A percentile compares a stretch with the other conserved stretches of the same genome.
These are phyloP conservation scores for Bothriochloa decipiens DNA, from an alignment of 176 grass and related monocot species.

Conservation along the genomic window DNA sequence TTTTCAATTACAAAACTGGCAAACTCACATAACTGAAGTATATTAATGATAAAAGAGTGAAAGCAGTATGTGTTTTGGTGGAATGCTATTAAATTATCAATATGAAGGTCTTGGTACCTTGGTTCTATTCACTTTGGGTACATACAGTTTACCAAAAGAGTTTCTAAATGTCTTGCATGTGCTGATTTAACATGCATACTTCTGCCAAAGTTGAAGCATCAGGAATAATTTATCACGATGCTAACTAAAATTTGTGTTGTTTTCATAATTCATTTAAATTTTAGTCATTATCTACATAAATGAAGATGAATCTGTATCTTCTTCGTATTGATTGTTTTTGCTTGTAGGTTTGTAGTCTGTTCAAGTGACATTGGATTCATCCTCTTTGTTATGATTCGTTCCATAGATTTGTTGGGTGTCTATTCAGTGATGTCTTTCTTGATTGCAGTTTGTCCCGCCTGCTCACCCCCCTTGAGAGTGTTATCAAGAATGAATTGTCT, in stretches of 20 bases:
- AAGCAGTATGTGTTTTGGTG: neutral
- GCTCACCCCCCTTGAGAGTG: slow-evolving; percentile 68
- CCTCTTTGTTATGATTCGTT: neutral
- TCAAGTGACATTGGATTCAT: slow-evolving; percentile 16
- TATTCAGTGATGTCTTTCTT: slow-evolving; percentile 22
- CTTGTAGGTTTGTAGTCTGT: neutral
- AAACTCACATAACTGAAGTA: slow-evolving; percentile 18
- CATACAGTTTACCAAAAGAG: slow-evolving; percentile 12
- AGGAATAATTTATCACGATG: neutral
- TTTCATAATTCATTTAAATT: slow-evolving; percentile 29
- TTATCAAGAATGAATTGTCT: slow-evolving; percentile 71
- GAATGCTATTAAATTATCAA: slow-evolving; percentile 9
- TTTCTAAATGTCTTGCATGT: slow-evolving; percentile 30
- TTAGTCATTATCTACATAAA: slow-evolving; percentile 21
- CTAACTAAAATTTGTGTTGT: neutral
- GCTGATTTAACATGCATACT: neutral
- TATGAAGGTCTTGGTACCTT: neutral
- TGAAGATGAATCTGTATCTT: neutral
- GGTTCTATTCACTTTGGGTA: neutral
- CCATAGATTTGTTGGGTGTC: neutral
- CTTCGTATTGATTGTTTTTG: neutral
- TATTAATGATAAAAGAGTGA: neutral
- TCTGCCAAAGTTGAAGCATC: slow-evolving; percentile 16
- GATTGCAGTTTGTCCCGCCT: slow-evolving; percentile 78
- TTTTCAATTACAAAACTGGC: slow-evolving; percentile 32